Base-by-base conservation (phyloP, 164 flowering plant genomes). In the Houttuynia cordata region DNA sequence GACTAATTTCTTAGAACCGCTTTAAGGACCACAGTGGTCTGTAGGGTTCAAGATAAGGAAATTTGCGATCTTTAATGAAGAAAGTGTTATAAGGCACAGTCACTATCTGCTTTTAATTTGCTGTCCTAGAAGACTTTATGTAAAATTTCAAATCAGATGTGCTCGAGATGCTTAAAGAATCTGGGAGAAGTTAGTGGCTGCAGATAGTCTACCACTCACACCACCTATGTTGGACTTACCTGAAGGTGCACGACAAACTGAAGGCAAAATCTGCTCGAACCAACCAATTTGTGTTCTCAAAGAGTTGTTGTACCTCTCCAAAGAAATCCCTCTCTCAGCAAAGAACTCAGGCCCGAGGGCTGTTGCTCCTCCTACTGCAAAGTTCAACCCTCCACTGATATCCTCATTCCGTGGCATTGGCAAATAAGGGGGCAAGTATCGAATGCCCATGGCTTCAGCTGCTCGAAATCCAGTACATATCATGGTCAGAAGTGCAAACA, bases 351-450 rank as follows among this genome's bases (percentile, higher is more conserved):
- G 10, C 34, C 71, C 76, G 3, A 83, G 57, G 0, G 81, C 83
- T 0, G 84, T 80, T 0, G 88, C 82, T 37, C 88, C 88, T 0
- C 58, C 74, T 3, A 78, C 81, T 0, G 88, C 86, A 47, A 81
- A 83, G 62, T 83, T 83, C 57, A 80, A 74, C 8, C 84, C 84
- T 0, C 60, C 30, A 1, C 9, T 14, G 19, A 66, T 58, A 56
- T 60, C 56, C 14, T 30, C 24, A 5, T 57, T 51, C 13, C 40
- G 65, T 6, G 24, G 19, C 5, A 15, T 21, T 60, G 56, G 73
- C 0, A 77, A 49, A 63, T 72, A 78, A 0, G 85, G 80, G 7
- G 77, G 82, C 37, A 81, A 22, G 17, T 68, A 60, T 5, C 81
- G 81, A 7, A 79, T 62, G 5, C 80, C 81, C 14, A 25, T 52